These are phyloP conservation scores for Peronospora belbahrii DNA, from an alignment of 352 stramenopile species.

Conservation along the genomic window DNA sequence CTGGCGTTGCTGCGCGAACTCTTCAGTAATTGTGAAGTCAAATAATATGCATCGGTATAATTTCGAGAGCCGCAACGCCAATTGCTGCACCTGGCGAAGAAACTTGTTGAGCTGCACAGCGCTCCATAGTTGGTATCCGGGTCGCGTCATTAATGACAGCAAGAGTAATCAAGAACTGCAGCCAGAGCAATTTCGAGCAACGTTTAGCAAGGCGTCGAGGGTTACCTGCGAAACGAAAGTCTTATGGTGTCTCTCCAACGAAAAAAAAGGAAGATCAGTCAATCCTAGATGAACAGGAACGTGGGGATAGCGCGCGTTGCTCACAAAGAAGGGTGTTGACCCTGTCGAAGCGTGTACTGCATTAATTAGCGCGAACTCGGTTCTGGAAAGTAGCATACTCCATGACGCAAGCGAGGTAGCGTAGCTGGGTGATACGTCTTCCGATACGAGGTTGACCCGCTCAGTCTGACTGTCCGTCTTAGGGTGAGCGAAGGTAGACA, in stretches of 20 bases:
- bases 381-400: not conserved
- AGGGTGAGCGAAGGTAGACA: not conserved
- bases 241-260: too few relatives aligned
- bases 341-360: not conserved
- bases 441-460: not conserved
- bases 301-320: not conserved
- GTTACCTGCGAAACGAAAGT: too few relatives aligned
- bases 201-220: too few relatives aligned
- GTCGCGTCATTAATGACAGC: too few relatives aligned
- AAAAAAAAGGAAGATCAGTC: too few relatives aligned
- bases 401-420: not conserved
- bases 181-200: too few relatives aligned
- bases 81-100: too few relatives aligned
- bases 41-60: not conserved
- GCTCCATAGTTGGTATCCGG: too few relatives aligned
- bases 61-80: too few relatives aligned
- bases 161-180: too few relatives aligned
- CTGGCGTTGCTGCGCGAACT: not conserved
- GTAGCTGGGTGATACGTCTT: not conserved
- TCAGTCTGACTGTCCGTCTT: slow-evolving; percentile 2
- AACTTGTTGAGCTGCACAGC: too few relatives aligned
- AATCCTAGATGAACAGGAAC: not conserved
- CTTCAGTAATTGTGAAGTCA: not conserved
- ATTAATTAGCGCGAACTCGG: not conserved
- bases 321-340: not conserved